Percentiles rank a stretch among this genome's conserved stretches.
phyloP scores from a whole-genome alignment of 2,329 filamentous ascomycete genomes.

The Diaporthe capsici region DNA sequence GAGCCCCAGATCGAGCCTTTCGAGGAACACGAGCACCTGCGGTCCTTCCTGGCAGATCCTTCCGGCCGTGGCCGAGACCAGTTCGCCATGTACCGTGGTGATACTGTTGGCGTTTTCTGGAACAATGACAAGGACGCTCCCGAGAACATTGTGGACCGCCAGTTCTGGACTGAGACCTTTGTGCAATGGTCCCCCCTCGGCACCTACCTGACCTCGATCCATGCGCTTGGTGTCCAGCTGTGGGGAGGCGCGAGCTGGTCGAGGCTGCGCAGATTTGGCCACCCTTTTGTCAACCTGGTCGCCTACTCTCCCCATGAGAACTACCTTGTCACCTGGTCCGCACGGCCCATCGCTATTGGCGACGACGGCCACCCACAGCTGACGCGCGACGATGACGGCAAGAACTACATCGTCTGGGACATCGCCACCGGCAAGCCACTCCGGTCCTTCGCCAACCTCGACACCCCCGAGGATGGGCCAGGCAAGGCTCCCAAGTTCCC shows the following conservation, averaged over 20 bases:
- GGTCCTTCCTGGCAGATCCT: slow-evolving; percentile 91
- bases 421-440: slow-evolving; percentile 90
- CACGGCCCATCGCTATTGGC: slow-evolving; percentile 90
- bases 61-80: slow-evolving; percentile 88
- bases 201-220: slow-evolving; percentile 94
- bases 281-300: slow-evolving; percentile 94
- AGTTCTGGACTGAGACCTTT: slow-evolving; percentile 98
- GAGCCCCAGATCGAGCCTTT: slow-evolving; percentile 88
- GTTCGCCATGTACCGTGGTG: slow-evolving; percentile 93
- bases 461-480: slow-evolving; percentile 77
- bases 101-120: slow-evolving; percentile 96
- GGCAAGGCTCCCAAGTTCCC: slow-evolving; percentile 89
- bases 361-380: slow-evolving; percentile 89
- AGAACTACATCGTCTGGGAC: slow-evolving; percentile 99
- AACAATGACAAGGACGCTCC: slow-evolving; percentile 95
- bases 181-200: slow-evolving; percentile 98
- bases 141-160: slow-evolving; percentile 90
- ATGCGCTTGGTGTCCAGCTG: slow-evolving; percentile 95
- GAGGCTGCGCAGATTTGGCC: slow-evolving; percentile 91
- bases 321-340: slow-evolving; percentile 97
- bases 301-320: slow-evolving; percentile 95
- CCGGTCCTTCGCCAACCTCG: slow-evolving; percentile 93
- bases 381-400: slow-evolving; percentile 93
- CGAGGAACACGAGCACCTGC: slow-evolving; percentile 91
- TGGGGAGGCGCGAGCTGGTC: slow-evolving; percentile 95